phyloP scores from a whole-genome alignment of 1,139 yeast species.

The Pichia sp. region DNA sequence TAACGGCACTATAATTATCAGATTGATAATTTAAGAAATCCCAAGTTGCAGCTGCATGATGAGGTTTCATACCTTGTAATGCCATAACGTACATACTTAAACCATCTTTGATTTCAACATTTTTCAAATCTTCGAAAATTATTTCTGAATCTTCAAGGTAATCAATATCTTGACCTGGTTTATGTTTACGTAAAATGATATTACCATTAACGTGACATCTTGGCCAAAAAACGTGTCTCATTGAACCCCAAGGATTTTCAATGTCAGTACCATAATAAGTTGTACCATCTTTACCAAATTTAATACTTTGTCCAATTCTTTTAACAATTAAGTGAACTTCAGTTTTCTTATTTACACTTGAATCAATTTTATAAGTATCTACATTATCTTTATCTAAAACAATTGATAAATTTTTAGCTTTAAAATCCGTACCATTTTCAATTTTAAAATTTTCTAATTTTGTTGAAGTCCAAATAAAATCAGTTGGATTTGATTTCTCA shows the following conservation, averaged over 20 bases:
- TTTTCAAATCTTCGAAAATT: constrained; percentile 14
- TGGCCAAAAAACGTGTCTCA: constrained; percentile 98
- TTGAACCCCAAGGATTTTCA: constrained; percentile 88
- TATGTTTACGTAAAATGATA: constrained; percentile 28
- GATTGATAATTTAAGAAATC: constrained; percentile 89
- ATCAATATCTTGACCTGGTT: constrained; percentile 14
- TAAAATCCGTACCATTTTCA: constrained; percentile 71
- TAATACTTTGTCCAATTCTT: constrained; percentile 70
- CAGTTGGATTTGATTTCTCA: constrained; percentile 45
- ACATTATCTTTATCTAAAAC: constrained; percentile 47
- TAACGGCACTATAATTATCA: constrained; percentile 60
- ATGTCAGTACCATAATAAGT: constrained; percentile 80
- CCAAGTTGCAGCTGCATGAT: constrained; percentile 97
- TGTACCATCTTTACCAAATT: constrained; percentile 82
- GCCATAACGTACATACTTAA: constrained; percentile 84
- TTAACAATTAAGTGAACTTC: constrained; percentile 60
- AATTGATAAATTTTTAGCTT: constrained; percentile 63
- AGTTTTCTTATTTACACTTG: constrained; percentile 64
- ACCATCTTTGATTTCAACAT: constrained; percentile 19
- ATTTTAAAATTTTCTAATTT: constrained; percentile 67
- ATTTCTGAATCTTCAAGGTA: constrained; percentile 14
- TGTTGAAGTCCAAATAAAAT: constrained; percentile 79
- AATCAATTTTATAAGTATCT: constrained; percentile 48
- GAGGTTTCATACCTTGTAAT: constrained; percentile 98
- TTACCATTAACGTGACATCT: constrained; percentile 66